Percentiles rank a stretch among this genome's conserved stretches.
These are phyloP conservation scores for Diaporthe longicolla DNA, from an alignment of 2,329 filamentous ascomycete species.

Conservation along the genomic window DNA sequence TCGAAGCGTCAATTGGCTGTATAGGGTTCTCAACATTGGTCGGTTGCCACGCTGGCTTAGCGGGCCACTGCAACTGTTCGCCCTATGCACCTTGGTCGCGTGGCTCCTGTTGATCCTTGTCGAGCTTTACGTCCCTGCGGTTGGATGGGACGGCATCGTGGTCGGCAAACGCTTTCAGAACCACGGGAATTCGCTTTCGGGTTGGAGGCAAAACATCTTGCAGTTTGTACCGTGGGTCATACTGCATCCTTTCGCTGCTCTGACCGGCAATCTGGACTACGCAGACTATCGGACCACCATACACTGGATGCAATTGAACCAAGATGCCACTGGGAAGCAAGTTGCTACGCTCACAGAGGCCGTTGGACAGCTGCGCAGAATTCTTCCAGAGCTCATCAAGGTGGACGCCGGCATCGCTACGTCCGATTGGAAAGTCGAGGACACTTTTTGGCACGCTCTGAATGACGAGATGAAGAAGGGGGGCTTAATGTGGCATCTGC, in stretches of 20 bases:
- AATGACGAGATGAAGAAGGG: slow-evolving; percentile 67
- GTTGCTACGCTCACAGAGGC: slow-evolving; percentile 28
- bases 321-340: slow-evolving; percentile 46
- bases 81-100: slow-evolving; percentile 16
- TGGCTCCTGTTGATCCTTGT: slow-evolving; percentile 34
- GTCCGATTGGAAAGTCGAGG: slow-evolving; percentile 58
- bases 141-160: slow-evolving; percentile 36
- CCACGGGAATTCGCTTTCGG: slow-evolving; percentile 18
- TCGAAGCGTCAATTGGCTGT: slow-evolving; percentile 3
- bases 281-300: slow-evolving; percentile 36
- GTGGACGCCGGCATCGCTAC: slow-evolving; percentile 61
- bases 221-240: slow-evolving; percentile 40
- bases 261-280: slow-evolving; percentile 40
- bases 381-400: slow-evolving; percentile 70
- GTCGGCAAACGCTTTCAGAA: slow-evolving; percentile 21
- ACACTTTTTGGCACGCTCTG: slow-evolving; percentile 77
- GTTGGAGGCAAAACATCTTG: slow-evolving; percentile 40
- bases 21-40: not conserved
- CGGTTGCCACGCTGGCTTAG: slow-evolving; percentile 28
- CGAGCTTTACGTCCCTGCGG: slow-evolving; percentile 24
- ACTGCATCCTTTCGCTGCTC: slow-evolving; percentile 37
- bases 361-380: slow-evolving; percentile 41
- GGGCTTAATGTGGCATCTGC: slow-evolving; percentile 53
- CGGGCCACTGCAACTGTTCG: slow-evolving; percentile 30
- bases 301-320: slow-evolving; percentile 44